Evolutionary conservation across 2,329 filamentous ascomycete species (phyloP).

Genomic region (Paraphaeosphaeria sporulosa): DNA sequence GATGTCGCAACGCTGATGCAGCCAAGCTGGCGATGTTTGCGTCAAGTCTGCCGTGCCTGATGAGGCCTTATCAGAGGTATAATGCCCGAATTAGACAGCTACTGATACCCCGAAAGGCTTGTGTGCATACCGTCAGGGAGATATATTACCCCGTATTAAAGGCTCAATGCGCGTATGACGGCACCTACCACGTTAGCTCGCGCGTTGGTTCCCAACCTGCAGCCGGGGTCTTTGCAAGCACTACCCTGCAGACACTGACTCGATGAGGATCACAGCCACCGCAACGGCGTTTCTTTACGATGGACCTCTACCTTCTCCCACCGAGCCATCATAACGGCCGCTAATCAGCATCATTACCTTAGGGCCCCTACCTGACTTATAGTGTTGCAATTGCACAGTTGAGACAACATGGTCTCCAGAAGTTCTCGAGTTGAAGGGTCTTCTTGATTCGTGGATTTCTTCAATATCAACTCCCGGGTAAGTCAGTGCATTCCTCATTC

Average conservation of each 20-base stretch:
- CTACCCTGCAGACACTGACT: neutral
- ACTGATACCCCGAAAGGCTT: neutral
- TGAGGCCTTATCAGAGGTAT: neutral
- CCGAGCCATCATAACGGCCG: neutral
- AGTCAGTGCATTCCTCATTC: neutral
- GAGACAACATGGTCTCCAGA: neutral
- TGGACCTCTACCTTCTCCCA: neutral
- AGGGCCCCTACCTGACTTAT: neutral
- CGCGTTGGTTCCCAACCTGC: neutral
- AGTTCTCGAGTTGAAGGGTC: neutral
- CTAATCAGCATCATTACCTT: neutral
- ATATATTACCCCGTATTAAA: conserved; percentile 8
- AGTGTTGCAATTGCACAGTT: neutral
- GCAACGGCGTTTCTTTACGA: neutral
- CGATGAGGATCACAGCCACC: neutral
- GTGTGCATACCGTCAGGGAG: neutral
- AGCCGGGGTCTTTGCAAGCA: neutral
- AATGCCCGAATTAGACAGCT: neutral
- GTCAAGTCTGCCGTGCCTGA: neutral
- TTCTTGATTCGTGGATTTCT: neutral
- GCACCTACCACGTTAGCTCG: neutral
- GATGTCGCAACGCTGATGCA: conserved; percentile 6
- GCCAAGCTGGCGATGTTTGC: neutral
- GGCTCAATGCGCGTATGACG: neutral
- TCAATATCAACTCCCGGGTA: neutral